These are phyloP conservation scores for Alternaria sp. DNA, from an alignment of 2,329 filamentous ascomycete species.

Conservation along the genomic window DNA sequence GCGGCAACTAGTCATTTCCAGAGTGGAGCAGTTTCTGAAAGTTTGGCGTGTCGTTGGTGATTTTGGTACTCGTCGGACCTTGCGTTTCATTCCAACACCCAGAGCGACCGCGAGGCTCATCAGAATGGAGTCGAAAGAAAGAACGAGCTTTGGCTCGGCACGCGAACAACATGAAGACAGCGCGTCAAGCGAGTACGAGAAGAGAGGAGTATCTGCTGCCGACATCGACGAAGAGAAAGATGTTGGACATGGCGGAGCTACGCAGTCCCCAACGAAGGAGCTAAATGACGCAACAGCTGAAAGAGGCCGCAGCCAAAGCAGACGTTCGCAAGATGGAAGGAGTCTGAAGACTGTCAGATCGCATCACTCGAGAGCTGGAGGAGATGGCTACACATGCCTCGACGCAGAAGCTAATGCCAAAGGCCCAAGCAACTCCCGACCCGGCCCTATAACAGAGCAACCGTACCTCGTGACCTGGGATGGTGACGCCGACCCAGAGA, in stretches of 20 bases:
- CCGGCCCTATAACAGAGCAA: slow-evolving; percentile 40
- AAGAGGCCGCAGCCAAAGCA: slow-evolving; percentile 7
- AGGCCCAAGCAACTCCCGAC: slow-evolving; percentile 27
- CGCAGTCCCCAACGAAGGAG: background rate
- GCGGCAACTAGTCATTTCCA: background rate
- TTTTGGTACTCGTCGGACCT: background rate
- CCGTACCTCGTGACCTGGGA: slow-evolving; percentile 78
- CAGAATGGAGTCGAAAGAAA: background rate
- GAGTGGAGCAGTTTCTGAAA: slow-evolving; percentile 4
- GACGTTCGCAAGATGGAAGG: slow-evolving; percentile 24
- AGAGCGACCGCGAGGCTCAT: background rate
- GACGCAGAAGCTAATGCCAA: slow-evolving; percentile 31
- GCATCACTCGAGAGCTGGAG: slow-evolving; percentile 45
- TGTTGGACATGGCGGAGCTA: slow-evolving; percentile 13
- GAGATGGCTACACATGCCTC: slow-evolving; percentile 48
- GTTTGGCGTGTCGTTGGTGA: background rate
- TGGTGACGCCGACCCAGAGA: slow-evolving; percentile 73
- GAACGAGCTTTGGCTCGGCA: slow-evolving; percentile 10
- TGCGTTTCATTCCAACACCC: background rate
- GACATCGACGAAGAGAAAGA: slow-evolving; percentile 21
- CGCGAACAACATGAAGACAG: slow-evolving; percentile 11
- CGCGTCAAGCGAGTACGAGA: slow-evolving; percentile 22
- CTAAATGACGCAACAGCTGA: background rate
- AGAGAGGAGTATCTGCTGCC: slow-evolving; percentile 4
- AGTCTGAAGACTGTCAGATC: slow-evolving; percentile 31